Conservation (phyloP, 129 eudicot species). For the Calendula officinalis region DNA sequence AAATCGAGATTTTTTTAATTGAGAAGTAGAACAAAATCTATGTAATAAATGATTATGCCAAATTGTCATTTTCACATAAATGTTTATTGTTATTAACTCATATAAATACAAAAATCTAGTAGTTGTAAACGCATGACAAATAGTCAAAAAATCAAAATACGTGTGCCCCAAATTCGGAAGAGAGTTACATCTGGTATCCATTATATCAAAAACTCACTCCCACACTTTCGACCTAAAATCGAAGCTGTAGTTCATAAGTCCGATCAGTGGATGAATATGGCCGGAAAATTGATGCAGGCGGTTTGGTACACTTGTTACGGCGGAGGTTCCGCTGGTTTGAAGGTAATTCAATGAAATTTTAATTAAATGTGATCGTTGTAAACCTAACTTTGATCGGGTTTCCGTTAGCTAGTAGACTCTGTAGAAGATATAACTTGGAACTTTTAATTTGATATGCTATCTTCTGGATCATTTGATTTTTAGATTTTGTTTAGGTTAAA, state of each 20-base stretch:
- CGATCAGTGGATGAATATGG: slow-evolving; percentile 3
- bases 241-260: not conserved
- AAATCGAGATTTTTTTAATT: too few species aligned
- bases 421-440: too few species aligned
- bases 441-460: not conserved
- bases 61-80: not conserved
- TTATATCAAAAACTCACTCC: not conserved
- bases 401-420: not conserved
- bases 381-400: not conserved
- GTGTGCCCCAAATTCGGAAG: not conserved
- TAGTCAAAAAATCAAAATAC: not conserved
- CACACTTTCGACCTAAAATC: not conserved
- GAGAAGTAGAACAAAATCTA: too few species aligned
- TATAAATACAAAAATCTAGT: not conserved
- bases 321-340: slow-evolving; percentile 64
- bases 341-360: slow-evolving; percentile 36
- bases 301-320: slow-evolving; percentile 69
- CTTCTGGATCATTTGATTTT: not conserved
- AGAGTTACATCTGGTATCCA: too few species aligned
- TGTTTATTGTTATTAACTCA: not conserved
- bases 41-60: not conserved
- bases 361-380: not conserved
- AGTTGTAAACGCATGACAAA: not conserved
- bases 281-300: slow-evolving; percentile 70
- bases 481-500: slow-evolving; percentile 1